These are phyloP conservation scores for Dothistroma septosporum DNA, from an alignment of 2,329 filamentous ascomycete species.

Conservation along the genomic window DNA sequence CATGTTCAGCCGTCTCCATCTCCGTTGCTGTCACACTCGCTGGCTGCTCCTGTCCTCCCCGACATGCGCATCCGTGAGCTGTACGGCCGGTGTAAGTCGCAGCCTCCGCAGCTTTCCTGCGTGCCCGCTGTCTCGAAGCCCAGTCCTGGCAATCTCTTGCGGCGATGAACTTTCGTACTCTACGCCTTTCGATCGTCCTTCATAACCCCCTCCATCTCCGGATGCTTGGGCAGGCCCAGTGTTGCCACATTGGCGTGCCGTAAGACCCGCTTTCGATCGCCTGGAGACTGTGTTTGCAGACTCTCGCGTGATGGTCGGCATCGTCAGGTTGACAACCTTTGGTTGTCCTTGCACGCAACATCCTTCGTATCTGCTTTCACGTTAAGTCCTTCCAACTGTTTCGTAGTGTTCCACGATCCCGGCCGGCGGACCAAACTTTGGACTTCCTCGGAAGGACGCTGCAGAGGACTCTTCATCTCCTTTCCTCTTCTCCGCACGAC, in stretches of 20 bases:
- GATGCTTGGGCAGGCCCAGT: neutral
- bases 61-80: constrained; percentile 1
- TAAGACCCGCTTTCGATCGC: neutral
- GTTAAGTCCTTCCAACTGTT: neutral
- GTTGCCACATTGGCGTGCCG: neutral
- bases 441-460: neutral
- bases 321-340: neutral
- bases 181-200: no score
- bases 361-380: neutral
- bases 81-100: constrained; percentile 7
- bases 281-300: neutral
- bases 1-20: neutral
- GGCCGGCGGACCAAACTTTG: neutral
- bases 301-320: neutral
- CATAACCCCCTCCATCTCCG: neutral
- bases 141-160: neutral
- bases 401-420: neutral
- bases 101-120: neutral
- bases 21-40: neutral
- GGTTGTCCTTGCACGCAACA: neutral
- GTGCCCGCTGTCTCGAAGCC: neutral
- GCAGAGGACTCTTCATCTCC: neutral
- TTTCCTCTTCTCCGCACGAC: neutral
- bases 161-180: neutral
- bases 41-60: neutral